Evolutionary conservation across 768 basidiomycete genomes (phyloP), one percentile per base, ranked within the genome.

Genomic region (Termitomyces sp.): DNA sequence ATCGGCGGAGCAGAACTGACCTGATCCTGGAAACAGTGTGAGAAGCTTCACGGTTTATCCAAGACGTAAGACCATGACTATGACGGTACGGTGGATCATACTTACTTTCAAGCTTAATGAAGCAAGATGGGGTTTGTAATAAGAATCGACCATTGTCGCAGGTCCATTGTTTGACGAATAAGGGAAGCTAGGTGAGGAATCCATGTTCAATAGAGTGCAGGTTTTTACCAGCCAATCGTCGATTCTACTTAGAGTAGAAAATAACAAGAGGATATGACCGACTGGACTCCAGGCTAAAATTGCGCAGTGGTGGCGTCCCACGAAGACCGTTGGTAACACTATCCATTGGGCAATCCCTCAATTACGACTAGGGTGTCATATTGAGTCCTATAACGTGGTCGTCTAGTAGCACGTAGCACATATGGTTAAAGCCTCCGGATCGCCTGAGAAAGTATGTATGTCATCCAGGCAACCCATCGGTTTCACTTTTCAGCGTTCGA

Each of bases 401-500:
- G 29, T 29, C 5, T 29, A n/a, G 29, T 9, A 29, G 29, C 27
- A 20, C 31, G 20, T 20, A 29, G 13, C 13, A 41, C 11, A 41
- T 10, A 41, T 22, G 22, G 11, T 3, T n/a, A 7, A 29, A 13
- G 45, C 6, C 15, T 16, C 22, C 20, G 7, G 16, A 25, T 15
- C 16, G 29, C 25, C 31, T 25, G 39, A 31, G 38, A 50, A 20
- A 51, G 29, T 51, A 32, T 41, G 29, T 51, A 32, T 41, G 38
- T 31, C 29, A 29, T 50, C 50, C 40, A 32, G 20, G 16, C 36
- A 35, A 15, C 42, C 5, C 50, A 33, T 50, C 18, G 35, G 50
- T 52, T 36, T 57, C 51, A 56, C 41, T 22, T 46, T 13, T 41
- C 27, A 6, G n/a, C n/a, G n/a, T n/a, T n/a, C n/a, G n/a, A n/a